A percentile compares a stretch with the other conserved stretches of the same genome.
Evolutionary conservation across 164 flowering plant species (phyloP).

Genomic region (Houttuynia cordata): DNA sequence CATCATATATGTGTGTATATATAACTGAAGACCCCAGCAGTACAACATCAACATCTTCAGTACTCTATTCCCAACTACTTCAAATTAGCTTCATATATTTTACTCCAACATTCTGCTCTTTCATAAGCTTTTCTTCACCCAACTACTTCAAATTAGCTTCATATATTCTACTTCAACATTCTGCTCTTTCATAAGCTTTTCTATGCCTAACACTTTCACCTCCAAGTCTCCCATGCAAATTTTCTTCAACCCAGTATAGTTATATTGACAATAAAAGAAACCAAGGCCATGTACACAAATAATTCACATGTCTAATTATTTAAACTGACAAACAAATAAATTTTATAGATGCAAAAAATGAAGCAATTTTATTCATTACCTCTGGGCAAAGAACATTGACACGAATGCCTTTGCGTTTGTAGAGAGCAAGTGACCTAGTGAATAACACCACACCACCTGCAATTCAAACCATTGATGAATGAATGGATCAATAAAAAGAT

Average conservation of each 20-base stretch:
- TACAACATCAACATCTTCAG: no score
- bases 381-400: slow-evolving; percentile 92
- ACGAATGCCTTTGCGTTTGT: slow-evolving; percentile 74
- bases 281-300: background rate
- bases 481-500: background rate
- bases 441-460: slow-evolving; percentile 88
- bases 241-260: background rate
- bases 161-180: no score
- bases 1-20: no score
- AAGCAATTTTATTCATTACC: slow-evolving; percentile 25
- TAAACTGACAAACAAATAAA: no score
- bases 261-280: no score
- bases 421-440: slow-evolving; percentile 68
- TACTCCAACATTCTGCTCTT: no score
- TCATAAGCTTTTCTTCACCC: no score
- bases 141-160: no score
- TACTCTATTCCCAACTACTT: no score
- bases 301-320: background rate
- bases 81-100: no score
- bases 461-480: slow-evolving; percentile 2
- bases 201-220: background rate
- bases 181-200: no score
- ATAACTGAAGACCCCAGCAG: no score
- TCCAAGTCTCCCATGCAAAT: background rate
- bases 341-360: background rate